These are phyloP conservation scores for Phytophthora cryptogea DNA, from an alignment of 352 stramenopile genomes.

Conservation along the genomic window DNA sequence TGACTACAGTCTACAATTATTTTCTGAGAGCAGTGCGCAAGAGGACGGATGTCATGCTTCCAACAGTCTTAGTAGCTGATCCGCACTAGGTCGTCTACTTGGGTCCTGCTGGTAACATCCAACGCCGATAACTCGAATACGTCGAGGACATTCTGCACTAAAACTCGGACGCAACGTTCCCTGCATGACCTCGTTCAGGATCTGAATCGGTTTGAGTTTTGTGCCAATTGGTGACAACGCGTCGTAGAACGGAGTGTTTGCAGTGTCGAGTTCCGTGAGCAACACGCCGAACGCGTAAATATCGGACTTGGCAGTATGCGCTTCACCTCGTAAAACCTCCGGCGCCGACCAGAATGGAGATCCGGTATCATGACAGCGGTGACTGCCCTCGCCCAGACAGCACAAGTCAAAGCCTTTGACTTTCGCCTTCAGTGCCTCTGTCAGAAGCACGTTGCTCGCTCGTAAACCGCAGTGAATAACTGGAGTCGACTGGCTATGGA, in stretches of 20 bases:
- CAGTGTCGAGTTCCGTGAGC: slow-evolving; percentile 41
- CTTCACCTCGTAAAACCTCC: slow-evolving; percentile 34
- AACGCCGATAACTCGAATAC: slow-evolving; percentile 43
- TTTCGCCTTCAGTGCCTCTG: slow-evolving; percentile 33
- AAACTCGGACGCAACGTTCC: slow-evolving; percentile 53
- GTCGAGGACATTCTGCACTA: slow-evolving; percentile 41
- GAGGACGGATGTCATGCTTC: slow-evolving; percentile 16
- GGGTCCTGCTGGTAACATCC: slow-evolving; percentile 52
- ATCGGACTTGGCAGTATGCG: slow-evolving; percentile 34
- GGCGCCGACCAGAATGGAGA: slow-evolving; percentile 41
- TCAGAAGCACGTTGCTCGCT: slow-evolving; percentile 44
- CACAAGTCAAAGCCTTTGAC: slow-evolving; percentile 48
- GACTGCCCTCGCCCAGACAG: slow-evolving; percentile 29
- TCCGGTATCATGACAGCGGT: slow-evolving; percentile 13
- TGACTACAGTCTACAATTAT: too few relatives aligned
- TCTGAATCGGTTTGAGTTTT: slow-evolving; percentile 44
- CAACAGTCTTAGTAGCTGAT: slow-evolving; percentile 43
- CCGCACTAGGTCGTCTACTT: slow-evolving; percentile 31
- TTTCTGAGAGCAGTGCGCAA: too few relatives aligned
- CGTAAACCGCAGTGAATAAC: slow-evolving; percentile 53
- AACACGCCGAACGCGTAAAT: slow-evolving; percentile 48
- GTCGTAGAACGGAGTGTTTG: slow-evolving; percentile 34
- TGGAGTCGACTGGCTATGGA: slow-evolving; percentile 31
- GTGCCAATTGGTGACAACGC: slow-evolving; percentile 26
- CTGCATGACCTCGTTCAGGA: slow-evolving; percentile 49